Base-by-base conservation (phyloP, 495 filamentous ascomycete genomes). In the Penicillium bovifimosum region DNA sequence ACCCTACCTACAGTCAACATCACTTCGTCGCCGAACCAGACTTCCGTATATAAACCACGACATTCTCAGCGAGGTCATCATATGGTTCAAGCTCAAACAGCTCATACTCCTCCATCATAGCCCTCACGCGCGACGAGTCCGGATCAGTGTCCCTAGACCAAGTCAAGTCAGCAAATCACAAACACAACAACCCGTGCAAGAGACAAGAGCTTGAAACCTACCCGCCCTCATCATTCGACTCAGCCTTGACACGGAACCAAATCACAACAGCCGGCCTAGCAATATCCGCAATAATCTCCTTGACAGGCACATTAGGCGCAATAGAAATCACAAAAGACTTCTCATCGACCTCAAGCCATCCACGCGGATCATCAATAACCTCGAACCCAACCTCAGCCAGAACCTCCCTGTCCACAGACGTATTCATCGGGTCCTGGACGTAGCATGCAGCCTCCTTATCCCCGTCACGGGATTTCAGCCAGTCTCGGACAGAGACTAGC, bases 261-360 rank as follows among this genome's bases (percentile, higher is more conserved):
- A 49, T 49, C 4, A 49, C n/a, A 29, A 49, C 28, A 13, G 46
- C 34, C 17, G 46, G 46, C 27, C 34, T 20, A 29, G 46, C 46
- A 11, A 40, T 38, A n/a, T 49, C 35, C 5, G 26, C 46, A 14
- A 40, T 39, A 4, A 49, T 49, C 4, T 32, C n/a, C 13, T 39
- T 40, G 9, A 20, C n/a, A 13, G 46, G 20, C 2, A 49, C 5
- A 31, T 28, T 20, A 6, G 46, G 24, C 13, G 24, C 34, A 11
- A 49, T 31, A 2, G 46, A 49, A 2, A 49, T 13, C 46, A 49
- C 46, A 17, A 40, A 8, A 1, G 46, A 49, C 33, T 40, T 34
- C 14, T 40, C 26, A 31, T 49, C 34, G 1, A 49, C 35, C 26
- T 29, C 35, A 10, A 32, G n/a, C 35, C 35, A 49, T 9, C 34